A percentile compares a stretch with the other conserved stretches of the same genome.
Evolutionary conservation across 2,329 filamentous ascomycete genomes (phyloP).

Genomic region (Coniosporium tulheliwenetii): DNA sequence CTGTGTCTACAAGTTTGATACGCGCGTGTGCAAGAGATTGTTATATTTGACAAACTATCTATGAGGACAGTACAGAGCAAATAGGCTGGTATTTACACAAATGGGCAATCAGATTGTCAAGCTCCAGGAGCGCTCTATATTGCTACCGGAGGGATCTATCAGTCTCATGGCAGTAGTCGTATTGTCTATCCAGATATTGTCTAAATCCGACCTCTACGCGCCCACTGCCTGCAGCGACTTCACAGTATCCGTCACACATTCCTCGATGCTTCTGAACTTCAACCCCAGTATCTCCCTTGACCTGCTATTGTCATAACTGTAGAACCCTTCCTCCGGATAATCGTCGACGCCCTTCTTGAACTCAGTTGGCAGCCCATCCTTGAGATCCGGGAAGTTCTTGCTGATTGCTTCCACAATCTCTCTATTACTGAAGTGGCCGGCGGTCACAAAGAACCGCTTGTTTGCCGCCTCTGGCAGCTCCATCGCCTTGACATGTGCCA

Average conservation of each 20-base stretch:
- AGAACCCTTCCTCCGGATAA: constrained; percentile 33
- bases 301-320: constrained; percentile 39
- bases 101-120: too few species aligned
- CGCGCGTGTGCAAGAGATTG: too few species aligned
- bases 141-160: too few species aligned
- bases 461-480: constrained; percentile 41
- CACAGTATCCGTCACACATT: constrained; percentile 45
- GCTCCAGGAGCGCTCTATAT: too few species aligned
- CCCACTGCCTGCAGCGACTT: constrained; percentile 44
- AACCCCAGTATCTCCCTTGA: constrained; percentile 42
- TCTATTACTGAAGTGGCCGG: constrained; percentile 45
- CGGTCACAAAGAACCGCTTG: constrained; percentile 49
- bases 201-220: constrained; percentile 14
- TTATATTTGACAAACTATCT: too few species aligned
- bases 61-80: too few species aligned
- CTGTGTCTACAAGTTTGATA: too few species aligned
- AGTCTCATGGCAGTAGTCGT: too few species aligned
- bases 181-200: too few species aligned
- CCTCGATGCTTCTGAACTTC: constrained; percentile 41
- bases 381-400: constrained; percentile 38
- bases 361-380: constrained; percentile 29
- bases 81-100: too few species aligned
- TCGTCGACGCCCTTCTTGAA: constrained; percentile 22
- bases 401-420: constrained; percentile 40
- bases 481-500: constrained; percentile 45